Evolutionary conservation across 768 basidiomycete genomes (phyloP).

Genomic region (Trametes cinnabarina): DNA sequence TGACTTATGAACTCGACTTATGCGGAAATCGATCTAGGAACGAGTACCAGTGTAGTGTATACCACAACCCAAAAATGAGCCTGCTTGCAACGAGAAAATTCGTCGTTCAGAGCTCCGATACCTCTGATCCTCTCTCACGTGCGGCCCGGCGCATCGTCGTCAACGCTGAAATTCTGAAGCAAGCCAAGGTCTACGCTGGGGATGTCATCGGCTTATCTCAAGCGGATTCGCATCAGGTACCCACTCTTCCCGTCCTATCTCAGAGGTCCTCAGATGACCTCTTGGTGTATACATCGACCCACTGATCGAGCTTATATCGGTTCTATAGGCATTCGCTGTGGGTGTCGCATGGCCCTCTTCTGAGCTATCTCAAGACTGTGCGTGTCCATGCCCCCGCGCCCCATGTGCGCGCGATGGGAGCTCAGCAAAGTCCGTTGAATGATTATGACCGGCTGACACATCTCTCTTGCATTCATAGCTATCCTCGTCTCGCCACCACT

Average conservation of each 20-base stretch:
- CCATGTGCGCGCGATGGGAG: conserved; percentile 4
- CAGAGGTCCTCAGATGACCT: not conserved
- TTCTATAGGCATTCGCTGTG: conserved; percentile 54
- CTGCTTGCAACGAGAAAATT: conserved; percentile 26
- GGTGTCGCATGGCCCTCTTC: conserved; percentile 77
- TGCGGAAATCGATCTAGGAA: no score
- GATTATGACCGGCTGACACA: not conserved
- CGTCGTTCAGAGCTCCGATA: conserved; percentile 26
- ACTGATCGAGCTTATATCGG: not conserved
- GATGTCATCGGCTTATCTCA: conserved; percentile 61
- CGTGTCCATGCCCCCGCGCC: conserved; percentile 28
- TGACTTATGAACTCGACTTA: no score
- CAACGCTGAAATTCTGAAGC: conserved; percentile 60
- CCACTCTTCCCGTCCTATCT: conserved; percentile 9
- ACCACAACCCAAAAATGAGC: no score
- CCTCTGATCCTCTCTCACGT: conserved; percentile 38
- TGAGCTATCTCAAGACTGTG: conserved; percentile 58
- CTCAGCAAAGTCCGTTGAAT: not conserved
- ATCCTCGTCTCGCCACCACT: conserved; percentile 55
- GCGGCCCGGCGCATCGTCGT: conserved; percentile 62
- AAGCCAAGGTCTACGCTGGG: conserved; percentile 61
- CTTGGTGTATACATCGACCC: not conserved
- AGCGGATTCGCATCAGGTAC: conserved; percentile 37
- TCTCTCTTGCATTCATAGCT: conserved; percentile 36
- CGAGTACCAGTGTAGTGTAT: no score